phyloP scores from a whole-genome alignment of 2,329 filamentous ascomycete genomes.

The Periglandula ipomoeae region DNA sequence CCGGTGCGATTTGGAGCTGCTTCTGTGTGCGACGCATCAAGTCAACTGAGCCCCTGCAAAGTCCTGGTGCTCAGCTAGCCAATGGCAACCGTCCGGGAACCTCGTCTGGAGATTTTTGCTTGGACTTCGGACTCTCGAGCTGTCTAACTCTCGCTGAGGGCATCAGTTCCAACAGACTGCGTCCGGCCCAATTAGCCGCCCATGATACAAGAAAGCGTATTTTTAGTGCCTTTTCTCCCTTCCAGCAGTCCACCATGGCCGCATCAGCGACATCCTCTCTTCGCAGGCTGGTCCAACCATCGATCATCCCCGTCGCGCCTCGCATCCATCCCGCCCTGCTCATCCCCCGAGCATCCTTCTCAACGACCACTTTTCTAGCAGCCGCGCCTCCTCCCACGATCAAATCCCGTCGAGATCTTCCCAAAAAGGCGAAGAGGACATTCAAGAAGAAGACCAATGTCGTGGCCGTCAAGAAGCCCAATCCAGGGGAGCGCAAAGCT shows the following conservation, averaged over 20 bases:
- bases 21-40: neutral
- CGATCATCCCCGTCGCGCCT: conserved; percentile 20
- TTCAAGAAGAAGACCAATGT: conserved; percentile 44
- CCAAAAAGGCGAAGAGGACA: conserved; percentile 32
- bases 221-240: neutral
- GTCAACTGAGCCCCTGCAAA: neutral
- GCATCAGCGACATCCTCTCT: conserved; percentile 20
- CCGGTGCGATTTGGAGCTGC: neutral
- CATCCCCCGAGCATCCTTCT: conserved; percentile 25
- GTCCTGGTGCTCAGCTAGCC: neutral
- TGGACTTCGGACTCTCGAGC: no score
- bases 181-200: conserved; percentile 20
- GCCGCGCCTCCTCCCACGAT: conserved; percentile 17
- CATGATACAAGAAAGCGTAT: conserved; percentile 10
- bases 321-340: conserved; percentile 22
- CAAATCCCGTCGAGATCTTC: conserved; percentile 27
- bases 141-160: no score
- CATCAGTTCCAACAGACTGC: conserved; percentile 4
- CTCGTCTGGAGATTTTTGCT: no score
- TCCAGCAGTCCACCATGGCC: conserved; percentile 2
- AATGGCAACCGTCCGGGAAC: neutral
- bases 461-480: conserved; percentile 45
- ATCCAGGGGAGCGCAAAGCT: conserved; percentile 75
- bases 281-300: conserved; percentile 32
- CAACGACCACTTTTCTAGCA: conserved; percentile 22